Base-by-base conservation (phyloP, 2,329 filamentous ascomycete species). In the Calonectria pteridis region DNA sequence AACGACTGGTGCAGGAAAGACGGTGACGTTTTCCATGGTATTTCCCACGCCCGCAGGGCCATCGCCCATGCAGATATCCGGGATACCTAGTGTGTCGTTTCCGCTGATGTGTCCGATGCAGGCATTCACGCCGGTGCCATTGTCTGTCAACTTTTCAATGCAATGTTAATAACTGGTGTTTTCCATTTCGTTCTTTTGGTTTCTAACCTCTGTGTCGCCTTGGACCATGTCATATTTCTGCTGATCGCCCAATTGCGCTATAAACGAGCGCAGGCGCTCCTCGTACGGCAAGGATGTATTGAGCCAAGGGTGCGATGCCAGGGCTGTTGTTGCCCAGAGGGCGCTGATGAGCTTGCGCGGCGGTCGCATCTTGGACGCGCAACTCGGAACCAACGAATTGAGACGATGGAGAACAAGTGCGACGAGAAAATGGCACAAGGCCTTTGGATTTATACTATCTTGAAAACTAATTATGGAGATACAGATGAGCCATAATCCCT, bases 181-280 rank as follows among this genome's bases (percentile, higher is more conserved):
- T 11, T 26, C 7, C 14, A 23, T 18, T 7, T 26, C 13, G 7
- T 7, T 18, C 10, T 6, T 62, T 3, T 9, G 13, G 14, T 18
- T 20, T 62, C 55, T 28, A 20, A 62, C 55, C 55, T 62, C 33
- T 62, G 55, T 62, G 23, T 62, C 55, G 9, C 55, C 55, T 28
- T 62, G 55, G 6, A 62, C 55, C 55, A 62, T 62, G 11, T 40
- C 35, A 62, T 62, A 62, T 40, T 62, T 62, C 23, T 62, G 55
- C 7, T 62, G n/a, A 9, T 62, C 55, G 9, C 55, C 23, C 9
- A 62, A 26, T 20, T 62, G 55, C 55, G 55, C 55, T 62, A 62
- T 62, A 62, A 62, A 62, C 18, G 55, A 35, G 55, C 55, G 55
- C 55, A 62, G n/a, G 1, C 55, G 55, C 6, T 62, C 55, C 31